Evolutionary conservation across 2,329 filamentous ascomycete species (phyloP).

Genomic region (Coleophoma crateriformis): DNA sequence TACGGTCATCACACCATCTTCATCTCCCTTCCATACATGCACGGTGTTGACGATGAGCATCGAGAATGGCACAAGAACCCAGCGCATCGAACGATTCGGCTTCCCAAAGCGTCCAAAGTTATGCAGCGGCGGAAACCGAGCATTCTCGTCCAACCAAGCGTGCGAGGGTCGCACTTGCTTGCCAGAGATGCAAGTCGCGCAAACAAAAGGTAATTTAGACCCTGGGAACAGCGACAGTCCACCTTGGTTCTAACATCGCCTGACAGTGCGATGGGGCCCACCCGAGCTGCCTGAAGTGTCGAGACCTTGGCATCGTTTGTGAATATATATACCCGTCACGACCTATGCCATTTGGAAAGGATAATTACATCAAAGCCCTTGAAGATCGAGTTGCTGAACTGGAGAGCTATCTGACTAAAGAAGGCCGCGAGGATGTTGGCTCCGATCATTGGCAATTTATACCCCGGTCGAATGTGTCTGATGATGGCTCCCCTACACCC

Average conservation of each 20-base stretch:
- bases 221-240: not conserved
- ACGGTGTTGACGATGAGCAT: no score
- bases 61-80: no score
- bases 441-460: not conserved
- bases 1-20: no score
- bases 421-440: conserved; percentile 4
- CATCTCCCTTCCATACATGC: no score
- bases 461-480: no score
- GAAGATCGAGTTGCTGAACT: conserved; percentile 15
- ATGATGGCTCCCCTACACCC: no score
- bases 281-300: conserved; percentile 7
- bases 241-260: not conserved
- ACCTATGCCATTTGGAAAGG: not conserved
- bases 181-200: conserved; percentile 14
- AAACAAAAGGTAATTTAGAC: conserved; percentile 9
- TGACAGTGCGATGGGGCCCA: conserved; percentile 5
- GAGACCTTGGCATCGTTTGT: conserved; percentile 8
- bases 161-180: conserved; percentile 14
- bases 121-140: no score
- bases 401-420: conserved; percentile 8
- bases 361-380: conserved; percentile 8
- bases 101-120: no score
- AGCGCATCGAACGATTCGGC: no score
- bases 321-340: conserved; percentile 7
- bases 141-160: not conserved